Evolutionary conservation across 78 protist genomes (phyloP).

Genomic region (Guillardia theta): DNA sequence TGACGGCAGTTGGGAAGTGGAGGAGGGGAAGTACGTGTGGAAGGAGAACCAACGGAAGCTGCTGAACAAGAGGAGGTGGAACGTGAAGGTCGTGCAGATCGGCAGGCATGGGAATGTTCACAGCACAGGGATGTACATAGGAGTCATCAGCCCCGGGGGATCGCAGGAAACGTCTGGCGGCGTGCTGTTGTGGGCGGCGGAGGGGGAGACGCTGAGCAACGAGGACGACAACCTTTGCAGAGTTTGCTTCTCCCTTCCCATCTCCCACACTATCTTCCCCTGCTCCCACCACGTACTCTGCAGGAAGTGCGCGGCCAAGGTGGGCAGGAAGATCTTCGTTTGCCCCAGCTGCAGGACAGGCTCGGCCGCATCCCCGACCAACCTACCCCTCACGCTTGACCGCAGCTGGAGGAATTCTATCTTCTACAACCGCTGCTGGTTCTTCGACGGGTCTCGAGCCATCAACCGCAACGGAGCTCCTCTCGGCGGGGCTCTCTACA

Average conservation of each 20-base stretch:
- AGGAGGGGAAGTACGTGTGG: background rate
- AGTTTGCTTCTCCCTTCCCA: no score
- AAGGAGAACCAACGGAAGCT: background rate
- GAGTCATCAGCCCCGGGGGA: no score
- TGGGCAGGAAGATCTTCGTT: no score
- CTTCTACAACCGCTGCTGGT: background rate
- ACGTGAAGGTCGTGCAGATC: background rate
- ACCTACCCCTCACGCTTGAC: background rate
- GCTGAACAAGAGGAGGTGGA: background rate
- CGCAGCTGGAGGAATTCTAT: background rate
- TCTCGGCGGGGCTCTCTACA: background rate
- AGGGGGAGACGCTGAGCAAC: no score
- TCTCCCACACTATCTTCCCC: no score
- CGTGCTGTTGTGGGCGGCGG: no score
- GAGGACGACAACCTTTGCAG: no score
- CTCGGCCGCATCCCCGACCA: background rate
- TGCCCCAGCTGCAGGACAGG: no score
- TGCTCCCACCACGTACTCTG: no score
- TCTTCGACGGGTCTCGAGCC: background rate
- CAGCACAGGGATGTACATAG: background rate
- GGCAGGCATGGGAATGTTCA: background rate
- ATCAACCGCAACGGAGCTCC: background rate
- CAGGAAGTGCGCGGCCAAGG: no score
- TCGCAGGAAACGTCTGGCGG: no score
- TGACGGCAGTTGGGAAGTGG: no score